phyloP scores from a whole-genome alignment of 2,329 filamentous ascomycete species.

The Botrytis elliptica region DNA sequence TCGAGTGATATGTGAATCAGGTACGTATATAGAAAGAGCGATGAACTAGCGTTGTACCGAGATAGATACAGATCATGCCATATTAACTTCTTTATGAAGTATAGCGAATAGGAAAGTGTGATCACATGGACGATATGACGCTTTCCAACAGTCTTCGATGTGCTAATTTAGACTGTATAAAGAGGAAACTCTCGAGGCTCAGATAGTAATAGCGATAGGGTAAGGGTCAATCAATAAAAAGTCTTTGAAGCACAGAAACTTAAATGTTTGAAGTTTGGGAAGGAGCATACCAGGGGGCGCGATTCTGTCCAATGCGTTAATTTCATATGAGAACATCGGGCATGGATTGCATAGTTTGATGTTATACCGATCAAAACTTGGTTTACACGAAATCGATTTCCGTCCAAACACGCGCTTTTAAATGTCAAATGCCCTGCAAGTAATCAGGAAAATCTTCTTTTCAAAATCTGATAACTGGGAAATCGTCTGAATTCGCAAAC shows the following conservation, averaged over 20 bases:
- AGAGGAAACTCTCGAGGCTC: too few species aligned
- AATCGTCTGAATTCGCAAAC: background rate
- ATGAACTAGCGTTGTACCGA: background rate
- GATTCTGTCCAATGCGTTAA: too few species aligned
- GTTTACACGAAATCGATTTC: background rate
- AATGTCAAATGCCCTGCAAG: background rate
- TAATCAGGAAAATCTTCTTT: accelerated
- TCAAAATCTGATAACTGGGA: background rate
- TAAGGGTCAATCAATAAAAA: background rate
- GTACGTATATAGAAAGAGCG: background rate
- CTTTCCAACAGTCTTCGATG: background rate
- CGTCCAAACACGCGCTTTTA: accelerated
- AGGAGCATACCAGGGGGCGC: accelerated
- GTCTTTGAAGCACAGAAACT: background rate
- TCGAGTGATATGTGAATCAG: background rate
- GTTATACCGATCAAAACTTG: background rate
- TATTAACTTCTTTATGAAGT: background rate
- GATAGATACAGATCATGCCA: background rate
- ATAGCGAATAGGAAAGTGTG: background rate
- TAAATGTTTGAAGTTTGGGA: background rate
- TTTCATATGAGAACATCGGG: background rate
- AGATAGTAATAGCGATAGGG: background rate
- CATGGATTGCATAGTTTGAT: background rate
- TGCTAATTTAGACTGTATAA: background rate
- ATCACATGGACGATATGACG: background rate